Conservation (phyloP, 208 protist species). For the Acanthamoeba triangularis region DNA sequence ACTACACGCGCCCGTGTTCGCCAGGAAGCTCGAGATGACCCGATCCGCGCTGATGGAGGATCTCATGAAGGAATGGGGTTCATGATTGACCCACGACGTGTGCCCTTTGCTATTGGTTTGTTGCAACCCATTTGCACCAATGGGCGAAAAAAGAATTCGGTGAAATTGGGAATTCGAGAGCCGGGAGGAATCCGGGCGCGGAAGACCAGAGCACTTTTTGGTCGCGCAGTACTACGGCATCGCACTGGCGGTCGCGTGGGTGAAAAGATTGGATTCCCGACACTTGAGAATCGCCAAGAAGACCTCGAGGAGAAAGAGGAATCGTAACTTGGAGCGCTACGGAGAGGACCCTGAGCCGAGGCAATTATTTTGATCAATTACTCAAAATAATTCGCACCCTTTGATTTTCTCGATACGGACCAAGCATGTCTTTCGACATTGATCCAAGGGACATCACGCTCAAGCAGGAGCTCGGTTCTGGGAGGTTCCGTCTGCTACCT, state of each 20-base stretch:
- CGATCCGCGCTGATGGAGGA: conserved; percentile 24
- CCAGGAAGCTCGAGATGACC: conserved; percentile 50
- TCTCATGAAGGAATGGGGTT: conserved; percentile 11
- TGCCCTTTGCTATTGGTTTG: neutral
- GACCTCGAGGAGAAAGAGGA: neutral
- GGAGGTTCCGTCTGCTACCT: neutral
- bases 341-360: neutral
- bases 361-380: too few species aligned
- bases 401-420: neutral
- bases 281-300: neutral
- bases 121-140: neutral
- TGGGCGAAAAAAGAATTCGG: neutral
- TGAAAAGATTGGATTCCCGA: neutral
- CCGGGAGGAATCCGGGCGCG: neutral
- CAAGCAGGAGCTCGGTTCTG: conserved; percentile 2
- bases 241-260: neutral
- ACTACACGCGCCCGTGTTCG: conserved; percentile 62
- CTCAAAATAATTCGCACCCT: too few species aligned
- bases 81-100: neutral
- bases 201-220: too few species aligned
- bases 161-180: conserved; percentile 5
- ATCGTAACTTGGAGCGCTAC: too few species aligned
- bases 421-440: conserved; percentile 40
- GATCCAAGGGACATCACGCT: conserved; percentile 65
- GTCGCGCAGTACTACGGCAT: neutral